Conservation (phyloP, 768 basidiomycete genomes). For the Termitomyces sp. region DNA sequence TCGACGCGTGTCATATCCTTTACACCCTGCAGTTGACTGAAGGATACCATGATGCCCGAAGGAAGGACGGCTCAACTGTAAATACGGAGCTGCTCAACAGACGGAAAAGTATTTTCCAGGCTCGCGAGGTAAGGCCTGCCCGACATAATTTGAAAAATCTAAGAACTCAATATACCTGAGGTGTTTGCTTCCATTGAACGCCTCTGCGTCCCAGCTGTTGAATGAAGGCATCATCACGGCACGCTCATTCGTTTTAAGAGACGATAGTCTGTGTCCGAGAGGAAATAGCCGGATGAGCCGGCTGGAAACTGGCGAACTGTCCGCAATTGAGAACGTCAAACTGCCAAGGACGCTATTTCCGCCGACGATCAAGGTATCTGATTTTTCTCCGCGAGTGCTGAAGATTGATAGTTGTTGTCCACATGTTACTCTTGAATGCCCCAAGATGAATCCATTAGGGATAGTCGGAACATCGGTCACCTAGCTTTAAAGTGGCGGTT, state of each 20-base stretch:
- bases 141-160: not conserved
- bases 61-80: not conserved
- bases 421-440: not conserved
- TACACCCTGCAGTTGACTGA: not conserved
- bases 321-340: not conserved
- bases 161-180: not conserved
- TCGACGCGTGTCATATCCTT: not conserved
- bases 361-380: not conserved
- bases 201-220: not conserved
- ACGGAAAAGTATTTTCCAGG: not conserved
- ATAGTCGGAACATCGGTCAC: not conserved
- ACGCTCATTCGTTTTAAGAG: not conserved
- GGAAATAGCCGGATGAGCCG: not conserved
- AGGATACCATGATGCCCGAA: not conserved
- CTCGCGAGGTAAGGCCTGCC: not conserved
- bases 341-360: not conserved
- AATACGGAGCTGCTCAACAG: not conserved
- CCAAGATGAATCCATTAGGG: not conserved
- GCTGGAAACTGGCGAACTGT: not conserved
- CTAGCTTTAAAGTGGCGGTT: not conserved
- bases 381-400: not conserved
- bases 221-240: not conserved
- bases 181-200: not conserved
- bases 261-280: not conserved
- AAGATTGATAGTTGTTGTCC: not conserved